Base-by-base conservation (phyloP, 495 filamentous ascomycete genomes). In the Paragyromitra xinjiangensis region DNA sequence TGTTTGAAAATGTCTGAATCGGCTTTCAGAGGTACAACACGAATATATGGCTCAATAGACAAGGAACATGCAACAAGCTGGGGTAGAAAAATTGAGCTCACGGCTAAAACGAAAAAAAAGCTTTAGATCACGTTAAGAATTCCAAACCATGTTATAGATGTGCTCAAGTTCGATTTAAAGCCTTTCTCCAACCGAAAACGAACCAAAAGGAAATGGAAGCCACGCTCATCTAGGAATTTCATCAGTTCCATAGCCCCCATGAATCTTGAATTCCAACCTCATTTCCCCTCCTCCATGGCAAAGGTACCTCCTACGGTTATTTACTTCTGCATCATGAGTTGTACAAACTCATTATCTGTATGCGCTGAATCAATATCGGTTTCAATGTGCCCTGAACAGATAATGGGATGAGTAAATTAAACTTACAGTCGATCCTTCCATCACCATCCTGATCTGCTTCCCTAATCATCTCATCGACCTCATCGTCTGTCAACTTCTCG, bases 271-370 rank as follows among this genome's bases (percentile, higher is more conserved):
- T 58, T 45, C 51, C 40, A 66, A n/a, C 14, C 37, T 45, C 29
- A 53, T 51, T 44, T 40, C 53, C 24, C 26, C 29, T 24, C 48
- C 39, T 45, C 29, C 50, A 58, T 44, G 19, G 11, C 40, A 16
- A 29, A 14, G 14, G 19, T 11, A n/a, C 22, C 19, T 72, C 37
- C 45, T 55, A 34, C 6, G 59, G 14, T 63, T 75, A 68, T 84
- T 88, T 93, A 98, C 88, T 99, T 99, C 90, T 99, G 95, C 95
- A 99, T 98, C 95, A 99, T 99, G 83, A 99, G 91, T 88, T 99
- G 95, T 81, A 99, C 95, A 84, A 99, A 99, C 87, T 99, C 95
- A 88, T 99, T 98, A 87, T 99, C 95, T 99, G 83, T 50, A 44
- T 22, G 7, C 26, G 12, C 19, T 68, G 45, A 1, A 81, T 89